Percentiles rank a stretch among this genome's conserved stretches.
Conservation (phyloP, 1,284 basidiomycete species). For the Cutaneotrichosporon sp. region DNA sequence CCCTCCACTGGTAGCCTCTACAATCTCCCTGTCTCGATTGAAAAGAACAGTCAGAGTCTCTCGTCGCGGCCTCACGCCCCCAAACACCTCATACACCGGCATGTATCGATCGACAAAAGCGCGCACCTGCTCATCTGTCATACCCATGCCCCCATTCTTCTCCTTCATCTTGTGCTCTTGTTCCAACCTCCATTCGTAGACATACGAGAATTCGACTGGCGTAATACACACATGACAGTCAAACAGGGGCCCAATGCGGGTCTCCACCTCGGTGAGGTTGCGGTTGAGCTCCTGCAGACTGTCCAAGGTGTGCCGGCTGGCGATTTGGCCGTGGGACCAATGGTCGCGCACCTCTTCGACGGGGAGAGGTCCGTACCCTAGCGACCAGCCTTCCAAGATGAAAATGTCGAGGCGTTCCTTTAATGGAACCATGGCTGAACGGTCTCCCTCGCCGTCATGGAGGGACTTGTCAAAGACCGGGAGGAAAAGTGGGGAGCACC, state of each 20-base stretch:
- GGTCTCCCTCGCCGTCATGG: constrained; percentile 74
- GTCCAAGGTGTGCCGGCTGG: constrained; percentile 19
- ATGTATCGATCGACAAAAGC: constrained; percentile 54
- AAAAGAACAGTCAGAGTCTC: constrained; percentile 1
- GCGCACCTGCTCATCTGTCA: constrained; percentile 75
- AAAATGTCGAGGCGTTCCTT: constrained; percentile 62
- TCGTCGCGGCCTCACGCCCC: neutral
- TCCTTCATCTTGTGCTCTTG: constrained; percentile 85
- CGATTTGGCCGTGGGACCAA: constrained; percentile 26
- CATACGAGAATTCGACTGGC: constrained; percentile 22
- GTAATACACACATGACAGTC: constrained; percentile 30
- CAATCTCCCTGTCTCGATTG: neutral
- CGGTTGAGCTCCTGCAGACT: constrained; percentile 27
- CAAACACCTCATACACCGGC: constrained; percentile 35
- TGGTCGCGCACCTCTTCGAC: constrained; percentile 40
- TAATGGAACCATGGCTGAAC: constrained; percentile 46
- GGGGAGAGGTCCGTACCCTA: constrained; percentile 47
- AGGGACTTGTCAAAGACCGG: constrained; percentile 73
- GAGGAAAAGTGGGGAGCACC: neutral
- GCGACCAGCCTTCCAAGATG: constrained; percentile 60
- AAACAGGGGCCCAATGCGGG: constrained; percentile 12
- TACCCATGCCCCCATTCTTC: constrained; percentile 72
- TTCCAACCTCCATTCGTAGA: constrained; percentile 66
- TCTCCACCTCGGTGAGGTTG: constrained; percentile 27
- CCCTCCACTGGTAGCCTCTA: neutral